Percentiles rank a stretch among this genome's conserved stretches.
phyloP scores from a whole-genome alignment of 1,284 basidiomycete genomes.

The Phlebopus sp. region DNA sequence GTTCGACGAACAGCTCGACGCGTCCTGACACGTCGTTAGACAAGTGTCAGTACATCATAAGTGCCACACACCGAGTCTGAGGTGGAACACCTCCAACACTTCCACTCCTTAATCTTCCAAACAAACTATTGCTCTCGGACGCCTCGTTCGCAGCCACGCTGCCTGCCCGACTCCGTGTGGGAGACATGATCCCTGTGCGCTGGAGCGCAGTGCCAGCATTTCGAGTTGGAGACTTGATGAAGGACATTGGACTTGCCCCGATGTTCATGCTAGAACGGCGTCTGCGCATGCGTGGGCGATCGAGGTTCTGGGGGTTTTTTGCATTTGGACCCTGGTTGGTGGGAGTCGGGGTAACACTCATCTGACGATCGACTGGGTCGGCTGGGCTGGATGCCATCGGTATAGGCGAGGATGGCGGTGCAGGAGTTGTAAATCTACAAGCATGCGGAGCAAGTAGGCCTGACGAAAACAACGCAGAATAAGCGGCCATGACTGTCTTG shows the following conservation, averaged over 20 bases:
- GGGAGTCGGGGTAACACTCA: conserved; percentile 36
- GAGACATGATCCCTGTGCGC: conserved; percentile 37
- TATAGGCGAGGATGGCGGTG: conserved; percentile 35
- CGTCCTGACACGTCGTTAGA: conserved; percentile 20
- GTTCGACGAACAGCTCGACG: conserved; percentile 31
- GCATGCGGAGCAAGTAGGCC: conserved; percentile 50
- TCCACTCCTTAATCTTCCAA: conserved; percentile 48
- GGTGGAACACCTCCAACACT: conserved; percentile 36
- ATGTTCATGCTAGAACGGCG: conserved; percentile 56
- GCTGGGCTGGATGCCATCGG: conserved; percentile 29
- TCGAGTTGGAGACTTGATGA: conserved; percentile 50
- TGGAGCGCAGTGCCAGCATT: conserved; percentile 46
- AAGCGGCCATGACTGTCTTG: conserved; percentile 38
- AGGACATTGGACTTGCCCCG: conserved; percentile 42
- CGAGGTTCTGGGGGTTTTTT: conserved; percentile 11
- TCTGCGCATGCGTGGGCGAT: conserved; percentile 39
- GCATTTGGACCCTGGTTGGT: conserved; percentile 12
- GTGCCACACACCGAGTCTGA: conserved; percentile 32
- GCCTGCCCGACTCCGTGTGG: conserved; percentile 40
- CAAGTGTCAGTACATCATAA: neutral
- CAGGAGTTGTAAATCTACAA: conserved; percentile 28
- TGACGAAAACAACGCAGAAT: conserved; percentile 61
- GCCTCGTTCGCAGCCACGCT: conserved; percentile 34
- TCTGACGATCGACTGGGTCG: conserved; percentile 34
- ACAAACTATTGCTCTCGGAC: conserved; percentile 36